Base-by-base conservation (phyloP, 139 green algal genomes). In the Edaphochlamys debaryana region DNA sequence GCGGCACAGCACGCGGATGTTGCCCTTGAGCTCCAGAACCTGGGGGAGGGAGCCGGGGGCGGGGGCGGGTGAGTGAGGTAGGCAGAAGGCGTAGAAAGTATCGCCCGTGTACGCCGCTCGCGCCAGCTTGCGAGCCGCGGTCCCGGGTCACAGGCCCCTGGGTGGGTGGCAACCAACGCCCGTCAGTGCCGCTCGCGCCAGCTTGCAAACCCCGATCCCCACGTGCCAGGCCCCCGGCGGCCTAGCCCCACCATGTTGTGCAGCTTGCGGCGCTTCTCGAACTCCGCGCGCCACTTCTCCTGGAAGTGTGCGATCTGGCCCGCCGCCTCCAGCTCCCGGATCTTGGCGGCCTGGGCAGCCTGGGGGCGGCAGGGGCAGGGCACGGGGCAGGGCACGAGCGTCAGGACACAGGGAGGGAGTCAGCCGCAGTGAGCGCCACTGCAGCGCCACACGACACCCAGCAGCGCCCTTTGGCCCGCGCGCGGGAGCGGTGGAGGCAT, bases 1-100 rank as follows among this genome's bases (percentile, higher is more conserved):
- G 38, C 91, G 85, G 56, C 87, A 92, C 62, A 94, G 84, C 79
- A 94, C 90, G 27, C 91, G 87, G 79, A 94, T 94, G 85, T 87
- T 91, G 79, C 91, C 91, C 69, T 90, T 90, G 11, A 93, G 79
- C 85, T 94, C 90, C 36, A 91, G 63, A 11, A 92, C 83, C 87
- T 93, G 83, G 22, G 32, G 27, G 20, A 58, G 36, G 8, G 30
- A n/a, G 37, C 5, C 36, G 13, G 62, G 4, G 4, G 29, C n/a
- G n/a, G 22, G 34, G 2, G 29, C 41, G 6, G 37, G 71, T 60
- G 54, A 63, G 54, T n/a, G n/a, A n/a, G n/a, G n/a, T n/a, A n/a
- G n/a, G n/a, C n/a, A n/a, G n/a, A n/a, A n/a, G n/a, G n/a, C n/a
- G n/a, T n/a, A n/a, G n/a, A n/a, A n/a, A n/a, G n/a, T n/a, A n/a